These are phyloP conservation scores for Ambrosiella beaveri DNA, from an alignment of 2,329 filamentous ascomycete species.

Conservation along the genomic window DNA sequence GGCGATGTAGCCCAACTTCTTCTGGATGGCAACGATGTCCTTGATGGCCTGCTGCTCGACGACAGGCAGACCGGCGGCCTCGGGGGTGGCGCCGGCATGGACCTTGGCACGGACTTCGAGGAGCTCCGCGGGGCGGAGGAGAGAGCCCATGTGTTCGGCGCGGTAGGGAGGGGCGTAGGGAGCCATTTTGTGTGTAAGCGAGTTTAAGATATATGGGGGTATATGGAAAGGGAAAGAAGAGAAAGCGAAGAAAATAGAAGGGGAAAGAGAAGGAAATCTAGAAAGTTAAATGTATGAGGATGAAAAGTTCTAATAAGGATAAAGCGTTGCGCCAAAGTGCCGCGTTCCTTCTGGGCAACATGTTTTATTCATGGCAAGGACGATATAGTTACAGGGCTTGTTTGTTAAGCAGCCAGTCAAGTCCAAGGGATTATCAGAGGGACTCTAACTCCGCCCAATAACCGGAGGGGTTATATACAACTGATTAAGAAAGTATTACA, in stretches of 20 bases:
- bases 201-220: not conserved
- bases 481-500: not conserved
- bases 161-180: slow-evolving; percentile 39
- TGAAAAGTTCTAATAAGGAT: not conserved
- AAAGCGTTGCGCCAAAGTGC: not conserved
- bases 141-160: slow-evolving; percentile 59
- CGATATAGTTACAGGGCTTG: not conserved
- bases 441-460: not conserved
- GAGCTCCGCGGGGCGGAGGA: slow-evolving; percentile 44
- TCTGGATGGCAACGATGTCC: slow-evolving; percentile 51
- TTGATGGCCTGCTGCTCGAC: slow-evolving; percentile 49
- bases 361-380: not conserved
- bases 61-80: slow-evolving; percentile 37
- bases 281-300: not conserved
- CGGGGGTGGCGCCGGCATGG: slow-evolving; percentile 24
- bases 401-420: not conserved
- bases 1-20: slow-evolving; percentile 45
- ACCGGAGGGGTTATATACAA: not conserved
- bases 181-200: slow-evolving; percentile 4
- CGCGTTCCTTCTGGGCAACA: not conserved
- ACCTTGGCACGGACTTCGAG: slow-evolving; percentile 20
- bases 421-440: not conserved
- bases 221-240: not conserved
- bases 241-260: not conserved
- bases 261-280: not conserved